Evolutionary conservation across 305 asterid genomes (phyloP), one percentile per base, ranked within the genome.

Genomic region (Vinca major): DNA sequence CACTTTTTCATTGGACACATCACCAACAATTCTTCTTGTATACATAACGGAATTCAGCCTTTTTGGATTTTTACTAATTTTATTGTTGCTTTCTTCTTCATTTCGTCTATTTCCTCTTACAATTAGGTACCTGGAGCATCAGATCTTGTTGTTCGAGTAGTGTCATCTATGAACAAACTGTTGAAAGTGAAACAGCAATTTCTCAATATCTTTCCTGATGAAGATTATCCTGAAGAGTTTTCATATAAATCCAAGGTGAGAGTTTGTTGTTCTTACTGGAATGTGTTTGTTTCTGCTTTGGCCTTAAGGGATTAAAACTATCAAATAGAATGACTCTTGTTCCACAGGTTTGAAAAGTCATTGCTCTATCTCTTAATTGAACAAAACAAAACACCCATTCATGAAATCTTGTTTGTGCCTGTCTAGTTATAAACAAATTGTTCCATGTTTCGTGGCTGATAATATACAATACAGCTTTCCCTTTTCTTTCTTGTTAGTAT

Each of bases 181-280:
- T 49, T 90, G 78, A 74, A 77, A 85, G 96, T 88, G 78, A 85
- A 80, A 66, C 86, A 80, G 83, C 81, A 75, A 71, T 86, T 85
- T 73, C 75, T 88, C 39, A 86, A 88, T 75, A 79, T 88, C 61
- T 78, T 85, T 77, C 90, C 79, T 5, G 81, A 66, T 20, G 82
- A 78, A 78, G 69, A 71, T 66, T 90, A 86, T 76, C 95, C 96
- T 40, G 57, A 72, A 19, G 95, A 86, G 80, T 88, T 86, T 70
- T 85, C 82, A 49, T 88, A 85, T 77, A 85, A 75, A 70, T 88
- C 94, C 33, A 88, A 88, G 95, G 97, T 85, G 64, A 55, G 83
- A 48, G 40, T 54, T 65, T 55, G 74, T 70, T 66, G 65, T 50
- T 52, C 57, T 56, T 64, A 21, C 4, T 2, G 7, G 5, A 5